phyloP scores from a whole-genome alignment of 495 filamentous ascomycete species.

The Neurospora sp. region DNA sequence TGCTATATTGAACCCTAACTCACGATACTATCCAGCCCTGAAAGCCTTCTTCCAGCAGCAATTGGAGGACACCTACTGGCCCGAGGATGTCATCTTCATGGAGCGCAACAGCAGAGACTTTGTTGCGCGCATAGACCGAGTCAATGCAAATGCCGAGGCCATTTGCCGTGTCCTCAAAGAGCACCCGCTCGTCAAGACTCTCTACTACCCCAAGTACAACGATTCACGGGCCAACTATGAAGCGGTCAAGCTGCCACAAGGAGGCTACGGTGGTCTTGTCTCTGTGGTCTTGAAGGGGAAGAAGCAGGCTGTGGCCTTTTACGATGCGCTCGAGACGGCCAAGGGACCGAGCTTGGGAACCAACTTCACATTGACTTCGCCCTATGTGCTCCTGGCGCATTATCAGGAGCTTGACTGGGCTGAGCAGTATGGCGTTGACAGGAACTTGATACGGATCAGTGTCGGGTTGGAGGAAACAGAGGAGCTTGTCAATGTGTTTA shows the following conservation, averaged over 20 bases:
- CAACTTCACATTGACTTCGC: constrained; percentile 85
- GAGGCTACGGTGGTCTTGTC: constrained; percentile 85
- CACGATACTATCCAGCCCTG: constrained; percentile 56
- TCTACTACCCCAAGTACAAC: constrained; percentile 80
- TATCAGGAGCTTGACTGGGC: constrained; percentile 90
- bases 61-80: constrained; percentile 87
- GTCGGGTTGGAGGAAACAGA: constrained; percentile 77
- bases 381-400: constrained; percentile 87
- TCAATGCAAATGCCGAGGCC: constrained; percentile 78
- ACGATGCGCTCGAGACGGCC: constrained; percentile 72
- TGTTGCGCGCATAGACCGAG: constrained; percentile 65
- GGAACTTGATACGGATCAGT: constrained; percentile 72
- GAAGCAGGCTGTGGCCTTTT: constrained; percentile 69
- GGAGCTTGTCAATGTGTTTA: constrained; percentile 44
- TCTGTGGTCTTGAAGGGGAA: constrained; percentile 66
- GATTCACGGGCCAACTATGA: constrained; percentile 66
- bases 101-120: constrained; percentile 96
- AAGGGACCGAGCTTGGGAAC: constrained; percentile 95
- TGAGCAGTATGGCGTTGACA: constrained; percentile 64
- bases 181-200: constrained; percentile 56
- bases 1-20: constrained; percentile 72
- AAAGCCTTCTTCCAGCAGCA: constrained; percentile 50
- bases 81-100: constrained; percentile 86
- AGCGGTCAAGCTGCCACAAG: constrained; percentile 57
- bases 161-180: constrained; percentile 57